These are phyloP conservation scores for Blastomyces silverae DNA, from an alignment of 2,329 filamentous ascomycete genomes.

Conservation along the genomic window DNA sequence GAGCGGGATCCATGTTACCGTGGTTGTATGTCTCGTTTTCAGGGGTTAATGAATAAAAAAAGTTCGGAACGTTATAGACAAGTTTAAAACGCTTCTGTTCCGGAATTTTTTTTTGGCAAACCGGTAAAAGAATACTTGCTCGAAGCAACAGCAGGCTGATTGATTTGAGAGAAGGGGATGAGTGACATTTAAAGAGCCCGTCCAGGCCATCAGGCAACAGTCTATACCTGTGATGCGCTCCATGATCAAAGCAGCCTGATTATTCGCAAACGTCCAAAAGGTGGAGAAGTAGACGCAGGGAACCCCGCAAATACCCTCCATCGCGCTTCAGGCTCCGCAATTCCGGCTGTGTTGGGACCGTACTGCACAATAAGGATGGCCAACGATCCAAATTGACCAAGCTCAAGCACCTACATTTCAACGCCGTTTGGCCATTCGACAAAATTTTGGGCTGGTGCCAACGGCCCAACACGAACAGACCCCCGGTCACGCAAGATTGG, in stretches of 20 bases:
- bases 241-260: neutral
- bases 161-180: neutral
- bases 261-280: neutral
- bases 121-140: neutral
- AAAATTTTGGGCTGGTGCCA: neutral
- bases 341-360: neutral
- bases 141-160: neutral
- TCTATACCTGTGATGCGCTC: neutral
- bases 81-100: neutral
- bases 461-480: too few species aligned
- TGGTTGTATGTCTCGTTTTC: neutral
- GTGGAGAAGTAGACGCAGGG: neutral
- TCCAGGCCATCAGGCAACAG: slow-evolving; percentile 3
- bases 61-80: neutral
- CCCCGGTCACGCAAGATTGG: too few species aligned
- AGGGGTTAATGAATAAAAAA: neutral
- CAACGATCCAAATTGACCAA: neutral
- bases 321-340: neutral
- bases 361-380: neutral
- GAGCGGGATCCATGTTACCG: neutral
- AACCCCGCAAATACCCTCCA: neutral
- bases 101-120: neutral
- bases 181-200: neutral
- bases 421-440: neutral
- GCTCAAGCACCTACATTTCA: neutral